phyloP scores from a whole-genome alignment of 306 rosid species.

The Trichosanthes truncata region DNA sequence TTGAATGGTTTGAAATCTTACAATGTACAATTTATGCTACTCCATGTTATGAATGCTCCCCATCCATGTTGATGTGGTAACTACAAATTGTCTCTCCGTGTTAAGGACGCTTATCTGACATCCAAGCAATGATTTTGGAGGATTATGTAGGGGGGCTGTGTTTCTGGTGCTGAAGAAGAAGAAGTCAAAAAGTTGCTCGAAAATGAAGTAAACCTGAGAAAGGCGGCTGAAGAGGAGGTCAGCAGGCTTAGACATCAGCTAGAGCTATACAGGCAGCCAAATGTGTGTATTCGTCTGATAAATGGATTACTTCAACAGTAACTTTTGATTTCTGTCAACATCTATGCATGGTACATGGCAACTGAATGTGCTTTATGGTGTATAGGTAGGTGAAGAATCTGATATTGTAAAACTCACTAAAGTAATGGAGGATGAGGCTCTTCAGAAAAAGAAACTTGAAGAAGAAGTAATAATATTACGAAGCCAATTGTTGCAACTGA shows the following conservation, averaged over 20 bases:
- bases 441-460: constrained; percentile 68
- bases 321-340: neutral
- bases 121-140: neutral
- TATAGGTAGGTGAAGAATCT: constrained; percentile 56
- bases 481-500: constrained; percentile 75
- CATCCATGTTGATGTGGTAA: neutral
- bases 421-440: constrained; percentile 63
- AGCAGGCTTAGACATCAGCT: constrained; percentile 40
- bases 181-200: constrained; percentile 56
- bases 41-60: neutral
- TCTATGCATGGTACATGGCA: constrained; percentile 17
- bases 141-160: constrained; percentile 35
- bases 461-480: constrained; percentile 74
- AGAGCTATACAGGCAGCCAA: constrained; percentile 28
- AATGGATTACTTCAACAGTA: neutral
- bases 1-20: neutral
- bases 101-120: neutral
- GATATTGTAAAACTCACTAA: constrained; percentile 51
- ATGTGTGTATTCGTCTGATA: constrained; percentile 28
- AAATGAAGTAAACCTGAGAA: constrained; percentile 49
- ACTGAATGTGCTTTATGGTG: constrained; percentile 22
- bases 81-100: neutral
- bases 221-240: constrained; percentile 70
- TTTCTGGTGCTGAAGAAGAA: constrained; percentile 40
- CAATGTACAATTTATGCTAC: neutral